Evolutionary conservation across 2,329 filamentous ascomycete genomes (phyloP), one percentile per base, ranked within the genome.

Genomic region (Colletotrichum gloeosporioides): DNA sequence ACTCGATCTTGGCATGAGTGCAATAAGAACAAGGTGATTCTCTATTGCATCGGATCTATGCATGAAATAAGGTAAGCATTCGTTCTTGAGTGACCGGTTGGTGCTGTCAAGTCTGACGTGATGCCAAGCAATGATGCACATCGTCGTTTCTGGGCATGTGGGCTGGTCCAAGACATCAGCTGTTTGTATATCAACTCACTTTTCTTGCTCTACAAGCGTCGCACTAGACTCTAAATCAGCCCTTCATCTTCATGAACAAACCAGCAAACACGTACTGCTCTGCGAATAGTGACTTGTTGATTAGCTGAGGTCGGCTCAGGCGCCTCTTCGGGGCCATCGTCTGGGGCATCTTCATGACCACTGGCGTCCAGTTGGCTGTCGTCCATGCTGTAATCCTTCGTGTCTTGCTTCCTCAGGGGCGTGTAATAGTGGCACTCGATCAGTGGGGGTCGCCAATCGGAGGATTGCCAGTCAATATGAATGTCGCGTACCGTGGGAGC

Each of bases 21-120:
- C 84, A 85, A 69, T 85, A 83, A 44, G 83, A 82, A 44, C 84
- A 85, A 3, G 84, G 84, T 3, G 78, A 81, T 66, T 85, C 82
- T 74, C 84, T 83, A 76, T 85, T 83, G 77, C 84, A 85, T 13
- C 84, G 83, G 64, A 85, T 83, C 82, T 83, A 75, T 15, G 22
- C 15, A 59, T 29, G 44, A 7, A 27, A 3, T 39, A 10, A 57
- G 32, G 63, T 68, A 29, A 67, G 62, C 22, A 9, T 32, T 16
- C 10, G n/a, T n/a, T 16, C 22, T 13, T 13, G 16, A 29, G n/a
- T 31, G 18, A 53, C 29, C 16, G 13, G 6, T 22, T 6, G 15
- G 29, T 25, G 25, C 25, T 18, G n/a, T 34, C n/a, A 44, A 32
- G 62, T 15, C 66, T 66, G 34, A 57, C 32, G 29, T 69, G 55